Evolutionary conservation across 2,329 filamentous ascomycete species (phyloP).

Genomic region (Ophidiomyces ophidiicola): DNA sequence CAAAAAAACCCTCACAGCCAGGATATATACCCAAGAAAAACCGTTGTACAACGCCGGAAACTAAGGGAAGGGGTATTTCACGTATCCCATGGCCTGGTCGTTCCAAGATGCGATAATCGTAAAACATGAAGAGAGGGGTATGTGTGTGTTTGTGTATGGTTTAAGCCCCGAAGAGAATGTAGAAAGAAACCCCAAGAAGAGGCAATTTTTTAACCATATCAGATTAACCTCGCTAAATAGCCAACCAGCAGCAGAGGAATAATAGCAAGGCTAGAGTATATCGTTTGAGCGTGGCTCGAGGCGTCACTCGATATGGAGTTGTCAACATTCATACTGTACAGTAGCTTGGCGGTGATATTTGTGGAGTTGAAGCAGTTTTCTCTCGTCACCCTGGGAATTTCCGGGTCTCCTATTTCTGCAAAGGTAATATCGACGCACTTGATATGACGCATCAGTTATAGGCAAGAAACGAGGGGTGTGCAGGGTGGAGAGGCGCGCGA

Average conservation of each 20-base stretch:
- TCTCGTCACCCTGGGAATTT: conserved; percentile 63
- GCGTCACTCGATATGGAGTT: conserved; percentile 14
- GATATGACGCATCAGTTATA: conserved; percentile 5
- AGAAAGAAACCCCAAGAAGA: not conserved
- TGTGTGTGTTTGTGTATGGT: too few species aligned
- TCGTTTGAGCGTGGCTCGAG: conserved; percentile 3
- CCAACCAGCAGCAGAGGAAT: conserved; percentile 21
- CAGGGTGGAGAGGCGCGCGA: not conserved
- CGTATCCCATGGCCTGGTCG: too few species aligned
- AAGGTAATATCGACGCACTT: conserved; percentile 95
- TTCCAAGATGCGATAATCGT: too few species aligned
- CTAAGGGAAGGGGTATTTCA: too few species aligned
- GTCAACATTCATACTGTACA: conserved; percentile 13
- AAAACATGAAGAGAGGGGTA: not conserved
- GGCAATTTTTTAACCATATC: not conserved
- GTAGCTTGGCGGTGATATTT: conserved; percentile 42
- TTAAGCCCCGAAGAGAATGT: too few species aligned
- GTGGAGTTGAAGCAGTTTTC: conserved; percentile 83
- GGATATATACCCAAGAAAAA: too few species aligned
- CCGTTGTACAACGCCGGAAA: too few species aligned
- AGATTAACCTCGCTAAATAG: conserved; percentile 8
- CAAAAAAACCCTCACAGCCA: too few species aligned
- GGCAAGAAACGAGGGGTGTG: not conserved
- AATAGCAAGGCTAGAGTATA: conserved; percentile 16
- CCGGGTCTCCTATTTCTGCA: conserved; percentile 50